These are phyloP conservation scores for Rhynchospora breviuscula DNA, from an alignment of 176 grass and related monocot species.

Conservation along the genomic window DNA sequence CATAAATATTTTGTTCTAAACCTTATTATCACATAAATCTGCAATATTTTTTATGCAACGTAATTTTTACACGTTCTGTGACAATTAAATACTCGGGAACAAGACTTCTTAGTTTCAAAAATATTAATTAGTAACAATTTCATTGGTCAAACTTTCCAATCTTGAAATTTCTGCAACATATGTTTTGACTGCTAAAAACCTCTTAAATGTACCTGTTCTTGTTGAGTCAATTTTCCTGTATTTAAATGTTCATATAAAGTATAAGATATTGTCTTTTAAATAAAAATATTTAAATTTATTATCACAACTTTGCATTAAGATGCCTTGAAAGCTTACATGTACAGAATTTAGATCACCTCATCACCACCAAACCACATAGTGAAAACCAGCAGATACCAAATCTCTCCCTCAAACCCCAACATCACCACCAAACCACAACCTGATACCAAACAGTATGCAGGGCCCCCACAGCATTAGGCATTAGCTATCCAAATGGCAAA, in stretches of 20 bases:
- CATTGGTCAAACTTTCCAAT: neutral
- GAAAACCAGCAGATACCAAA: conserved; percentile 4
- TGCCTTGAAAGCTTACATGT: neutral
- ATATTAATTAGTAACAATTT: neutral
- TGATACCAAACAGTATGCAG: neutral
- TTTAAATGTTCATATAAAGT: neutral
- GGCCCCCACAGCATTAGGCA: neutral
- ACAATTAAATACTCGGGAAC: neutral
- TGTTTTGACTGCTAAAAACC: neutral
- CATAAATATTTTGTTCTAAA: neutral
- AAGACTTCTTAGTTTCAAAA: neutral
- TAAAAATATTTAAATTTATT: neutral
- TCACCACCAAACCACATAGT: no score
- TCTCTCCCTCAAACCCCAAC: neutral
- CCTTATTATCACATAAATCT: neutral
- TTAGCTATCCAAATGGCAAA: neutral
- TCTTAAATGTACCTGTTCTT: neutral
- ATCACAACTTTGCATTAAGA: neutral
- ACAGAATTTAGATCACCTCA: neutral
- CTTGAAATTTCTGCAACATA: neutral
- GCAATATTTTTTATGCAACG: neutral
- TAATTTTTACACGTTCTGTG: neutral
- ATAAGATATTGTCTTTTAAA: no score
- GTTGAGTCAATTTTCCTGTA: conserved; percentile 6
- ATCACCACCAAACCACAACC: neutral